These are phyloP conservation scores for Melampsora larici-populina DNA, from an alignment of 1,284 basidiomycete genomes.

Conservation along the genomic window DNA sequence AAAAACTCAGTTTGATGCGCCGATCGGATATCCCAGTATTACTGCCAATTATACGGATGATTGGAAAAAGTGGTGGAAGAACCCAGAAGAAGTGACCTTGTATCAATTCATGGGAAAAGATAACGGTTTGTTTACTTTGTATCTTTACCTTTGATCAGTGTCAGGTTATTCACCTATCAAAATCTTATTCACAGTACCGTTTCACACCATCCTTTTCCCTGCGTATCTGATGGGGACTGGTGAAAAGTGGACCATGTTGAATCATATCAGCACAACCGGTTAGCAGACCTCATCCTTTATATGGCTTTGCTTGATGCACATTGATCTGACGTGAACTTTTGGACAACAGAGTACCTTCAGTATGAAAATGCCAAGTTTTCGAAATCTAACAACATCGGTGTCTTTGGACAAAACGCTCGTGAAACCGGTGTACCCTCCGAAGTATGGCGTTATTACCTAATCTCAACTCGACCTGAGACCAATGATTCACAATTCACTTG, in stretches of 20 bases:
- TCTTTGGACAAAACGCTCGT: constrained; percentile 91
- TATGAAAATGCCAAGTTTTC: constrained; percentile 99
- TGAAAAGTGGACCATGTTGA: constrained; percentile 85
- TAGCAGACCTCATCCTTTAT: constrained; percentile 21
- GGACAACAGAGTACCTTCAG: constrained; percentile 81
- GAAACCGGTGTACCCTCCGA: constrained; percentile 88
- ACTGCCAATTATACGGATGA: constrained; percentile 91
- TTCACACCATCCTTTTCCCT: constrained; percentile 96
- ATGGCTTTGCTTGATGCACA: constrained; percentile 25
- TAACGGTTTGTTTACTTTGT: constrained; percentile 43
- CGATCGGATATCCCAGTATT: constrained; percentile 95
- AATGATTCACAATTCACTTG: constrained; percentile 96
- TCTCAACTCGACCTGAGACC: constrained; percentile 89
- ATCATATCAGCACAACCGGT: constrained; percentile 95
- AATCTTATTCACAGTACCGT: constrained; percentile 68
- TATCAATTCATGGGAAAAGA: constrained; percentile 88
- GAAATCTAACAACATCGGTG: constrained; percentile 92
- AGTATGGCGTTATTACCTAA: constrained; percentile 95
- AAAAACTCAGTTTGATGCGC: constrained; percentile 79
- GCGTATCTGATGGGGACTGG: constrained; percentile 85
- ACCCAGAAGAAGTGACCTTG: constrained; percentile 81
- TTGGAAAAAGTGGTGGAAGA: constrained; percentile 98
- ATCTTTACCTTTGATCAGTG: constrained; percentile 40
- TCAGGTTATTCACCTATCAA: not conserved
- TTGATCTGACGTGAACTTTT: not conserved